Base-by-base conservation (phyloP, 75 land plant genomes). In the Isoetes taiwanensis region DNA sequence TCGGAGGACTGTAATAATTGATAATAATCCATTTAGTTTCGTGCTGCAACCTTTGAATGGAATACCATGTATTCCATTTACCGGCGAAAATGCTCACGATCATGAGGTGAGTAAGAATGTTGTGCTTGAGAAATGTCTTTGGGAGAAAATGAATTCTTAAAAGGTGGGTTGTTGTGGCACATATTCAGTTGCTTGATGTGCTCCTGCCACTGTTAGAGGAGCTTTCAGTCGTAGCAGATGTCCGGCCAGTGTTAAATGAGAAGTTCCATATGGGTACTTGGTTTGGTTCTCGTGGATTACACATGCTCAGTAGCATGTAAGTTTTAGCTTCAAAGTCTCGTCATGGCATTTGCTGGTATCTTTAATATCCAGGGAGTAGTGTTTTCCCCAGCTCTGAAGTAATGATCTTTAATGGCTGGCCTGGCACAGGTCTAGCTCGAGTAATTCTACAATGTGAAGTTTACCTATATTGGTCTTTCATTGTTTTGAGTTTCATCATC, bases 21-120 rank as follows among this genome's bases (percentile, higher is more conserved):
- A 86, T 38, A 86, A 86, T 63, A 86, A 86, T 58, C 91, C 91
- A 5, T 86, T 82, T 61, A 86, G 91, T 57, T 86, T 86, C 71
- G 56, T 86, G 41, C 59, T 86, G 69, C 91, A 86, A 58, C 91
- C 91, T 21, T 24, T 72, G 11, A 86, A 86, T 77, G 91, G 91
- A 41, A 82, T 86, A 48, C 91, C 91, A 2, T 86, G 91, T 43
- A 53, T 82, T 52, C 80, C 91, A 52, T 86, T 86, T 53, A 77
- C 86, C 26, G 83, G 82, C 20, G 80, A 65, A 52, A 80, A 77
- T 32, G 75, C 86, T 29, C 66, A 72, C 28, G 91, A 86, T 61
- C 65, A 66, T 3, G 86, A 86, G 83, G 91, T 86, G 71, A 10
- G 55, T n/a, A 20, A 48, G 11, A 23, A 27, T 10, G 29, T 28